Evolutionary conservation across 768 basidiomycete genomes (phyloP), one percentile per base, ranked within the genome.

Genomic region (Myochromella boudieri): DNA sequence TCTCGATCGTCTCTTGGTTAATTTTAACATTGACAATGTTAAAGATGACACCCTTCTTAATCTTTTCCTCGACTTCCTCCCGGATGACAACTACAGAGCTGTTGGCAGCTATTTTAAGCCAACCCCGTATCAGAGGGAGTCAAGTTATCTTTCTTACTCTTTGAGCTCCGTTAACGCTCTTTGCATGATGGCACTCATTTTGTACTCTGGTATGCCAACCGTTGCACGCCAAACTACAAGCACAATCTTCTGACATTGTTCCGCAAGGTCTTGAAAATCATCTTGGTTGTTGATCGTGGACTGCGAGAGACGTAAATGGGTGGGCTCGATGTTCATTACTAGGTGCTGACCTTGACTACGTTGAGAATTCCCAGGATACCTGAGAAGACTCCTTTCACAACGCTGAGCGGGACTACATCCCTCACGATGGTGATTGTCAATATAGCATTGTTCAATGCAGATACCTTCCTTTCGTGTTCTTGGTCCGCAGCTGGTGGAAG

Each of bases 221-320:
- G 52, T 49, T 8, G 48, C 44, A 2, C 29, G 43, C 48, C 48
- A 49, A 38, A 53, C 25, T 6, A 42, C 15, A 2, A 53, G 43
- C 3, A 21, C 18, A 33, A 53, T 53, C 10, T 31, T 49, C 24
- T 53, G 33, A 12, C 52, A 53, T 49, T 46, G 48, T 26, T 53
- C 52, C 10, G 32, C 31, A 6, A 53, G 28, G 11, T 42, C 52
- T 10, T 17, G 14, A 15, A 53, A 53, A 15, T 53, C 48, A 15
- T 25, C 38, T 12, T 46, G 31, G 11, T 46, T 51, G 1, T 4
- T 20, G 1, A 46, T 36, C 1, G 45, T 47, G 20, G 21, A 37
- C 47, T 54, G 27, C 36, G 12, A 14, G 21, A 11, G 17, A 37
- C 6, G 9, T 48, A 4, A 37, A 29, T 29, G 14, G 8, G 14